Evolutionary conservation across 2,329 filamentous ascomycete species (phyloP), one percentile per base, ranked within the genome.

Genomic region (Pseudogymnoascus sp.): DNA sequence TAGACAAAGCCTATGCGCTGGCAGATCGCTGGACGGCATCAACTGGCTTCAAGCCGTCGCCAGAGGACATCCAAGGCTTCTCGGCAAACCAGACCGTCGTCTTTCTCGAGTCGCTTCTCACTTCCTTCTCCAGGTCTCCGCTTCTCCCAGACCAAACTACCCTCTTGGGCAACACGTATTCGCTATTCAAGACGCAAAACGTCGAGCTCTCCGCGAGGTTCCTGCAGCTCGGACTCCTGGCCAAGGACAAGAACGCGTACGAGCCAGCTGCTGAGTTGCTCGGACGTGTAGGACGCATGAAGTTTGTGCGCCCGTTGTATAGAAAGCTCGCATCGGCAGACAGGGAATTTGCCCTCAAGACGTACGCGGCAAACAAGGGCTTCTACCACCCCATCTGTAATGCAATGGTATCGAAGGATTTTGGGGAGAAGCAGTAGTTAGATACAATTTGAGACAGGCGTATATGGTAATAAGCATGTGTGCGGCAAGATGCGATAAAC

Each of bases 311-410:
- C 57, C 91, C 93, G 21, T 76, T 97, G 70, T 97, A 88, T 77
- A 82, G 88, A 64, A 82, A 84, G 58, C 77, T 99, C 67, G 87
- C 88, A 70, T 85, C 86, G 72, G 84, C 89, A 39, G 87, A 97
- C 75, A 79, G 84, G 54, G 77, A 85, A 26, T 75, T 96, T 69
- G 93, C 94, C 0, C 75, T 93, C 60, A 79, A 85, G 72, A 96
- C 92, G 0, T 97, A 96, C 75, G 83, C 89, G 76, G 88, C 88
- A 81, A 88, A 96, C 73, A 89, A 83, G 75, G 87, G 92, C 65
- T 97, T 97, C 71, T 99, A 97, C 72, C 93, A 97, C 72, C 94
- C 94, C 1, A 97, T 97, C 68, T 97, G 92, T 73, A 84, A 84
- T 64, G 84, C 80, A 6, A 89, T 96, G 85, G 85, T 95, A 2